A percentile compares a stretch with the other conserved stretches of the same genome.
Conservation (phyloP, 2,329 filamentous ascomycete species). For the Talaromyces pinophilus region DNA sequence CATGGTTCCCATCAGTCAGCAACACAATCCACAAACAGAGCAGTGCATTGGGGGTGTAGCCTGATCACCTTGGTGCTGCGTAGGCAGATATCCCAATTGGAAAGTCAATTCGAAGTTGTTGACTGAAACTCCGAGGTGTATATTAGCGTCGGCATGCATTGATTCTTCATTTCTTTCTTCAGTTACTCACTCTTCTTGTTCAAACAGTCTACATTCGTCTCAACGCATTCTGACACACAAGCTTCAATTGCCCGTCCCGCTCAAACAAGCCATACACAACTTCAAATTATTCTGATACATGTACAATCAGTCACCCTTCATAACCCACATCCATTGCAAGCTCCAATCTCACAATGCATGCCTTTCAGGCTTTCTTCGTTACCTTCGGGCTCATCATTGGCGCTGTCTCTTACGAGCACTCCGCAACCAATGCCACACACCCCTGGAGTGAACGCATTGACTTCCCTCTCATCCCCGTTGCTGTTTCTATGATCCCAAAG, state of each 20-base stretch:
- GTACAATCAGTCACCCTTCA: neutral
- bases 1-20: neutral
- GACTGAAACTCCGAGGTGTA: neutral
- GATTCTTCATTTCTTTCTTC: neutral
- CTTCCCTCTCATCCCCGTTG: slow-evolving; percentile 24
- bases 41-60: neutral
- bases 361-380: neutral
- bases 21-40: neutral
- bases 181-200: neutral
- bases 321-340: neutral
- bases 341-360: neutral
- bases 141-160: neutral
- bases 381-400: slow-evolving; percentile 14
- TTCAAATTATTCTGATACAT: neutral
- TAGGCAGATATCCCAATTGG: neutral
- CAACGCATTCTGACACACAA: neutral
- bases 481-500: slow-evolving; percentile 21
- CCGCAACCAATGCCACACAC: slow-evolving; percentile 11
- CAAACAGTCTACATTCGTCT: neutral
- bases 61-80: neutral
- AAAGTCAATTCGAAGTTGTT: neutral
- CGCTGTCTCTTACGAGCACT: neutral
- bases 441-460: slow-evolving; percentile 22
- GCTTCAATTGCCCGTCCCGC: neutral
- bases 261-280: neutral